Conservation (phyloP, 2,329 filamentous ascomycete genomes). For the Monilinia aucupariae region DNA sequence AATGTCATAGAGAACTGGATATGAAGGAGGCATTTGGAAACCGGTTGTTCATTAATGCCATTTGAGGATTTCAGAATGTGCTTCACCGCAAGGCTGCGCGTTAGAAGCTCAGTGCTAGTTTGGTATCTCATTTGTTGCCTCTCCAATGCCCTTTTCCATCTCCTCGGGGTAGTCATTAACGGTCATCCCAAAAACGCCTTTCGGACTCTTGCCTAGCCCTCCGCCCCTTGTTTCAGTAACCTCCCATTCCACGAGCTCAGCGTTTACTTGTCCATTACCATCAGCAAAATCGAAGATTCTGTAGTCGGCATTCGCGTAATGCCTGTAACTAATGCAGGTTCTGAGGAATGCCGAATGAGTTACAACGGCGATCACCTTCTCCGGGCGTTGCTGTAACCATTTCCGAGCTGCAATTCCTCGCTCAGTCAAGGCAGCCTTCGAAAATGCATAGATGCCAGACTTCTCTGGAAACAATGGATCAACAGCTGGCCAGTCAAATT, state of each 20-base stretch:
- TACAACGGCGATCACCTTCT: constrained; percentile 35
- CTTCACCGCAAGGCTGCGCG: not conserved
- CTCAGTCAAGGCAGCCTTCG: constrained; percentile 24
- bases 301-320: constrained; percentile 34
- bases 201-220: constrained; percentile 31
- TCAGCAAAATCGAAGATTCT: constrained; percentile 34
- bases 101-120: constrained; percentile 5
- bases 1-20: not conserved
- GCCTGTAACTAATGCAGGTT: constrained; percentile 27
- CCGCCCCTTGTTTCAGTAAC: constrained; percentile 32
- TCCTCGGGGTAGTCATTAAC: constrained; percentile 1
- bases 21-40: not conserved
- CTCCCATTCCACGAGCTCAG: constrained; percentile 31
- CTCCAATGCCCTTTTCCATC: constrained; percentile 14
- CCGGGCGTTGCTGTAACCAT: constrained; percentile 31
- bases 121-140: constrained; percentile 22
- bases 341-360: constrained; percentile 33
- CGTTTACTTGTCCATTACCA: constrained; percentile 25
- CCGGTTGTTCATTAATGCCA: not conserved
- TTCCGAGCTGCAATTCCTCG: constrained; percentile 29
- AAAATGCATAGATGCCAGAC: constrained; percentile 32
- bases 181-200: constrained; percentile 23
- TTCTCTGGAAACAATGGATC: constrained; percentile 33
- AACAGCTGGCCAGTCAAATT: constrained; percentile 34
- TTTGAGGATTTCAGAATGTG: not conserved